phyloP scores from a whole-genome alignment of 495 filamentous ascomycete genomes.

The Podospora sp. region DNA sequence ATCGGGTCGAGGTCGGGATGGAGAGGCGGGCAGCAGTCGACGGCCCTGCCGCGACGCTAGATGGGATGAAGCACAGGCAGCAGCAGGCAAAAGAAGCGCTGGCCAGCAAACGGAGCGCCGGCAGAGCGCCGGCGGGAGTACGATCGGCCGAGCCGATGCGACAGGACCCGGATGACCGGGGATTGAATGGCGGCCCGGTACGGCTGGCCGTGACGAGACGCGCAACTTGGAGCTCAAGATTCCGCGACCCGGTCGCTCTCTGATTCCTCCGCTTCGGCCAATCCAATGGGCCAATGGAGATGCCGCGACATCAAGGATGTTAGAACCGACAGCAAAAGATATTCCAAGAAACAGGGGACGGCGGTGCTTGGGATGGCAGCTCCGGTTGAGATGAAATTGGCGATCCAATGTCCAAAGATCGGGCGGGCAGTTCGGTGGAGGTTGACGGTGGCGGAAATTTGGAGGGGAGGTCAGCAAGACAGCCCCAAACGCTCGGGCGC shows the following conservation, averaged over 20 bases:
- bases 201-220: conserved; percentile 17
- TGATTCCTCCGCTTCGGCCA: conserved; percentile 29
- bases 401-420: not conserved
- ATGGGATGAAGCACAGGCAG: not conserved
- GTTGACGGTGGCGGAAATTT: not conserved
- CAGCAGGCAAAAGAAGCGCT: not conserved
- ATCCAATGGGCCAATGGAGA: conserved; percentile 14
- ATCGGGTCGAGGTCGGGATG: not conserved
- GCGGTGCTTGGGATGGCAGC: not conserved
- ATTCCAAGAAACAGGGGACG: not conserved
- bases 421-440: not conserved
- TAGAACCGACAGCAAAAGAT: conserved; percentile 1
- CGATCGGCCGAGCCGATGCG: not conserved
- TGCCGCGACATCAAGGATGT: conserved; percentile 26
- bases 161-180: not conserved
- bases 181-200: not conserved
- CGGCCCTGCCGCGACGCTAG: not conserved
- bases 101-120: not conserved
- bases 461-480: not conserved
- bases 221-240: conserved; percentile 6
- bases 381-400: not conserved
- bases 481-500: not conserved
- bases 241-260: conserved; percentile 19
- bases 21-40: not conserved
- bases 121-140: not conserved